Base-by-base conservation (phyloP, 176 grass and related monocot genomes). In the Cenchrus americanus region DNA sequence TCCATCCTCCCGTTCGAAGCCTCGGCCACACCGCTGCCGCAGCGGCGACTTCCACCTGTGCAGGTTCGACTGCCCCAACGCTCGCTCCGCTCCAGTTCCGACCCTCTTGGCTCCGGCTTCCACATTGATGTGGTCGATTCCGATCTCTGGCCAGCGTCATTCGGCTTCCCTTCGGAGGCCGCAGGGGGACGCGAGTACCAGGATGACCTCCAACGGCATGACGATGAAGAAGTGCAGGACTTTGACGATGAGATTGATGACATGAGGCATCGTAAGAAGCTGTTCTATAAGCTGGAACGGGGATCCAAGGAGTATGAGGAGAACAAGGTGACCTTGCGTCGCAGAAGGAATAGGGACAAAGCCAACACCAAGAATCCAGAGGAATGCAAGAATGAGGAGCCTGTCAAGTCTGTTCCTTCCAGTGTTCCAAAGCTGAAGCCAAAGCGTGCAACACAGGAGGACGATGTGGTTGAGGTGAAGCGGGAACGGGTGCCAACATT, bases 301-400 rank as follows among this genome's bases (percentile, higher is more conserved):
- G 87, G 87, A 1, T 94, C 92, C 17, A 89, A 40, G 52, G 92
- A 94, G 85, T 94, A 83, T 51, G 92, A 94, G 46, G 92, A 94
- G 78, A 70, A 83, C 43, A 94, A 66, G 17, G 43, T 94, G n/a
- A 4, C 66, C 41, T 91, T 91, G 32, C 87, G 72, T 62, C 68
- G 47, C 73, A 75, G 21, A 10, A 27, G 54, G 61, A 84, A 61
- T 67, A 85, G 46, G 44, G 74, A 79, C 10, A 82, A 76, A 86
- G 40, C 12, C 46, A 81, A 47, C 64, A 24, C 24, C 79, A 91
- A 84, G 73, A 74, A 52, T 37, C 10, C 73, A 83, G 80, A 75
- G 40, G 84, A 87, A 13, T 67, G 44, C 70, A 85, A 87, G 19
- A 77, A 83, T 11, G 62, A 42, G 26, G 83, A 89, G 69, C 66